These are phyloP conservation scores for Berkeleyomyces rouxiae DNA, from an alignment of 2,329 filamentous ascomycete genomes.

Conservation along the genomic window DNA sequence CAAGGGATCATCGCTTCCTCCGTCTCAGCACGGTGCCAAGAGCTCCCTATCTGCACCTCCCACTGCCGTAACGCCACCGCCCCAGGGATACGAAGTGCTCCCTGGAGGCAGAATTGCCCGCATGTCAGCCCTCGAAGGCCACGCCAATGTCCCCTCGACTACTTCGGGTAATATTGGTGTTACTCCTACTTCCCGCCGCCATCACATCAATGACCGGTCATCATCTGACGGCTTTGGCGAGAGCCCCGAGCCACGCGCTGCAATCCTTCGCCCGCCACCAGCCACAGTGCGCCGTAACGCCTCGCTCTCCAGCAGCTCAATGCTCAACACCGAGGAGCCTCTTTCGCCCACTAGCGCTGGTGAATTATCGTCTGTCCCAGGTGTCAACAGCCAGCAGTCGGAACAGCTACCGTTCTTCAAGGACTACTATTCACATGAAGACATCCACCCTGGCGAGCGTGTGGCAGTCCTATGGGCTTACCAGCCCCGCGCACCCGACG, in stretches of 20 bases:
- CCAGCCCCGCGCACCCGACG: conserved; percentile 80
- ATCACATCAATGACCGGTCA: conserved; percentile 36
- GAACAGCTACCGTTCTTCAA: conserved; percentile 95
- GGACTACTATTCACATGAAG: conserved; percentile 95
- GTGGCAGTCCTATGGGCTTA: conserved; percentile 94
- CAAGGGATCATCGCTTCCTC: conserved; percentile 28
- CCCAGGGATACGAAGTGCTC: conserved; percentile 53
- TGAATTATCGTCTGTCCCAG: conserved; percentile 71
- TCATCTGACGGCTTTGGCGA: conserved; percentile 57
- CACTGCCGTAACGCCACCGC: conserved; percentile 14
- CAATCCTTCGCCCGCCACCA: conserved; percentile 37
- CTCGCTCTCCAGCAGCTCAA: conserved; percentile 77
- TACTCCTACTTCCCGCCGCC: conserved; percentile 17
- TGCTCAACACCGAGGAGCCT: conserved; percentile 51
- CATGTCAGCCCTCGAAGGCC: conserved; percentile 83
- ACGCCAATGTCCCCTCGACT: conserved; percentile 41
- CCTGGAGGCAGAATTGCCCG: conserved; percentile 81
- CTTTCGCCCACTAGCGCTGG: conserved; percentile 58
- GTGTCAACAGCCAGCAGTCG: conserved; percentile 72
- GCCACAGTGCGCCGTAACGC: conserved; percentile 53
- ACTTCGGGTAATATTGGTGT: conserved; percentile 5
- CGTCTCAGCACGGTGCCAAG: conserved; percentile 16
- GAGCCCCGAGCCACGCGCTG: conserved; percentile 50
- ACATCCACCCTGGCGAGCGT: conserved; percentile 80
- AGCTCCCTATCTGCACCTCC: conserved; percentile 11